Conservation (phyloP, 495 filamentous ascomycete species). For the Ascodesmis nigricans region DNA sequence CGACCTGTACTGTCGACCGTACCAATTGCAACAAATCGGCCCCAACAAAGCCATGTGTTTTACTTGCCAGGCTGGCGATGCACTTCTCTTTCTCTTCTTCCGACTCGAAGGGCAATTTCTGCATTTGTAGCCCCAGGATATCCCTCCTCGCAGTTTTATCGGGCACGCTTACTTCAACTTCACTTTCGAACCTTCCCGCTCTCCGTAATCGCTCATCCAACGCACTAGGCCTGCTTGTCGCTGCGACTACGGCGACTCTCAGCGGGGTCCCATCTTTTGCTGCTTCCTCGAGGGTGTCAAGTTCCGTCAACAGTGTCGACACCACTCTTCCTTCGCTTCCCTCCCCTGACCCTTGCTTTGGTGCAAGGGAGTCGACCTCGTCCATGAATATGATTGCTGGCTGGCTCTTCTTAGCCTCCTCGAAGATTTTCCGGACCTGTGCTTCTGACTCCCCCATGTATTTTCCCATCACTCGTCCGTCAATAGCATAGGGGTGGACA, state of each 20-base stretch:
- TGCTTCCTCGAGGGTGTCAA: slow-evolving; percentile 27
- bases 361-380: slow-evolving; percentile 51
- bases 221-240: slow-evolving; percentile 47
- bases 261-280: slow-evolving; percentile 22
- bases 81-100: slow-evolving; percentile 16
- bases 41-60: slow-evolving; percentile 49
- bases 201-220: slow-evolving; percentile 53
- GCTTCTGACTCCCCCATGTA: slow-evolving; percentile 58
- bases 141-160: slow-evolving; percentile 46
- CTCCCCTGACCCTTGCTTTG: slow-evolving; percentile 30
- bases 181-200: slow-evolving; percentile 39
- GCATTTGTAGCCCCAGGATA: slow-evolving; percentile 38
- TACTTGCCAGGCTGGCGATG: slow-evolving; percentile 27
- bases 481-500: slow-evolving; percentile 26
- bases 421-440: slow-evolving; percentile 46
- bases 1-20: slow-evolving; percentile 19
- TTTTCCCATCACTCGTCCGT: slow-evolving; percentile 37
- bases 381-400: slow-evolving; percentile 74
- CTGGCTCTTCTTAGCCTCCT: slow-evolving; percentile 43
- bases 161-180: slow-evolving; percentile 65
- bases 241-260: slow-evolving; percentile 45
- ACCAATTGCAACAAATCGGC: slow-evolving; percentile 35
- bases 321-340: slow-evolving; percentile 28
- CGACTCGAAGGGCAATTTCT: slow-evolving; percentile 24
- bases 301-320: slow-evolving; percentile 29